Evolutionary conservation across 73 alveolate species (phyloP).

Genomic region (Loxodes magnus): DNA sequence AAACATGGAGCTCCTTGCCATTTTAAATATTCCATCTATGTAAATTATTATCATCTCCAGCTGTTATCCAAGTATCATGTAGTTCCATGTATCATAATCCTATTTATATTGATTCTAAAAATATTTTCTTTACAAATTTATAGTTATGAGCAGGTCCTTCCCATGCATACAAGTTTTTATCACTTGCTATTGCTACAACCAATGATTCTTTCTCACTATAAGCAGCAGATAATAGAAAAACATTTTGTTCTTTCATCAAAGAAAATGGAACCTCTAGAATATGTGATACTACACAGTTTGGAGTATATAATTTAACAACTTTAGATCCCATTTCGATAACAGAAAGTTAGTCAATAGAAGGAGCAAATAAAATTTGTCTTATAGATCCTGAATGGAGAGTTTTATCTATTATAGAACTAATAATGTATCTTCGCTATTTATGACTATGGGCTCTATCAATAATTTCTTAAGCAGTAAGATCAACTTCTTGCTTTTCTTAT

Average conservation of each 20-base stretch:
- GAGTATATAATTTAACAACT: not conserved
- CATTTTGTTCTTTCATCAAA: slow-evolving; percentile 18
- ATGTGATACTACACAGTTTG: slow-evolving; percentile 12
- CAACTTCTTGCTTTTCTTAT: slow-evolving; percentile 31
- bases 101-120: slow-evolving; percentile 49
- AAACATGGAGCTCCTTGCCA: slow-evolving; percentile 38
- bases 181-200: slow-evolving; percentile 69
- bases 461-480: slow-evolving; percentile 27
- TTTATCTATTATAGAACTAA: slow-evolving; percentile 20
- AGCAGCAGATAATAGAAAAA: slow-evolving; percentile 25
- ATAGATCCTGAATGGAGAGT: slow-evolving; percentile 40
- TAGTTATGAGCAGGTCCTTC: slow-evolving; percentile 38
- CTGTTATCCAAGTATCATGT: slow-evolving; percentile 87
- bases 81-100: slow-evolving; percentile 76
- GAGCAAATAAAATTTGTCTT: slow-evolving; percentile 23
- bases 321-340: slow-evolving; percentile 12
- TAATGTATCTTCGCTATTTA: slow-evolving; percentile 44
- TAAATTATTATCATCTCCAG: slow-evolving; percentile 70
- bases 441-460: slow-evolving; percentile 37
- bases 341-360: slow-evolving; percentile 2
- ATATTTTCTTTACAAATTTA: slow-evolving; percentile 41
- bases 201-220: slow-evolving; percentile 36
- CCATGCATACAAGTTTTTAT: slow-evolving; percentile 54
- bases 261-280: slow-evolving; percentile 11
- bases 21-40: slow-evolving; percentile 55